phyloP scores from a whole-genome alignment of 1,284 basidiomycete genomes.

The Chondrostereum purpureum region DNA sequence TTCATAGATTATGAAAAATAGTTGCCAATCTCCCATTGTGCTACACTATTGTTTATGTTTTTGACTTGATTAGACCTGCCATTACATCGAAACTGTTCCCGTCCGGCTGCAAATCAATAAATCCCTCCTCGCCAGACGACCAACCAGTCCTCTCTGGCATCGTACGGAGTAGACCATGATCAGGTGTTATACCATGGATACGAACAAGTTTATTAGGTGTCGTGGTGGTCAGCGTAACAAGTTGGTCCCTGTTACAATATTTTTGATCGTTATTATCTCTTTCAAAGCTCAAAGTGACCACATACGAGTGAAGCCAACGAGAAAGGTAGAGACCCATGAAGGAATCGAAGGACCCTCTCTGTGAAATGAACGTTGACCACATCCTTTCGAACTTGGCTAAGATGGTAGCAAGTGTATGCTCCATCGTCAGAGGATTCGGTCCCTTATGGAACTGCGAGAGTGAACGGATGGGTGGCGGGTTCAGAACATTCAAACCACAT shows the following conservation, averaged over 20 bases:
- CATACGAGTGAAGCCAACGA: constrained; percentile 86
- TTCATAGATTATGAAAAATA: no score
- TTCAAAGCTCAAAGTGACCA: constrained; percentile 6
- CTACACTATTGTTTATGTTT: no score
- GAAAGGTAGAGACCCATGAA: constrained; percentile 77
- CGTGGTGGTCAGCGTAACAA: constrained; percentile 75
- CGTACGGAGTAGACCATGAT: constrained; percentile 85
- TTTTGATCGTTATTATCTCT: no score
- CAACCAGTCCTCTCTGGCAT: constrained; percentile 48
- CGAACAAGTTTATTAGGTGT: constrained; percentile 66
- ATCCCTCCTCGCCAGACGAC: constrained; percentile 28
- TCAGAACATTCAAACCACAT: constrained; percentile 86
- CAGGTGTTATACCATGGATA: constrained; percentile 82
- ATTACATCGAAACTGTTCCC: constrained; percentile 97
- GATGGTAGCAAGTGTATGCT: constrained; percentile 71
- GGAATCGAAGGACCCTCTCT: constrained; percentile 64
- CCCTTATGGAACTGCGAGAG: constrained; percentile 62
- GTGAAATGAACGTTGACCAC: constrained; percentile 67
- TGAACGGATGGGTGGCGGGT: constrained; percentile 79
- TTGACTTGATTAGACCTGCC: constrained; percentile 72
- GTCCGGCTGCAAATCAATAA: constrained; percentile 80
- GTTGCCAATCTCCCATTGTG: no score
- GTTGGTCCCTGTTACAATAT: no score
- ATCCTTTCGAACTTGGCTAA: constrained; percentile 75
- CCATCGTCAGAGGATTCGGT: constrained; percentile 51